Base-by-base conservation (phyloP, 352 stramenopile genomes). In the Pythium vanterpoolii region DNA sequence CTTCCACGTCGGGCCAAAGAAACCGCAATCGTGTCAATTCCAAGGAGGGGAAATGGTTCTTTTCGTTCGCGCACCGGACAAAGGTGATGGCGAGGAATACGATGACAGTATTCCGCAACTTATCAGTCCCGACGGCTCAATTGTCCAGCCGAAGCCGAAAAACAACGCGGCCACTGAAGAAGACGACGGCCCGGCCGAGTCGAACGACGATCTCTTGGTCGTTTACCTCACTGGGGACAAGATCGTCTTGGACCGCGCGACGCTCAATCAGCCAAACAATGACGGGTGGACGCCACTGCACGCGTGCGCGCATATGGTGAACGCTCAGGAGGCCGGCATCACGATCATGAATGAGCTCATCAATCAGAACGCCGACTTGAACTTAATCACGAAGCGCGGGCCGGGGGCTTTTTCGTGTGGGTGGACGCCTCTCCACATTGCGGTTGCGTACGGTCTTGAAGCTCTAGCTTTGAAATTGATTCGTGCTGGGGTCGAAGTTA, bases 201-300 rank as follows among this genome's bases (percentile, higher is more conserved):
- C 71, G n/a, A 69, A 69, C 14, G 72, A 77, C 26, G 71, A 81
- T 27, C 71, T 81, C 43, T 45, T 93, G 18, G 59, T 90, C n/a
- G 74, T 92, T 5, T 85, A 77, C 38, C 44, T 92, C 23, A 74
- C 73, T 10, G 82, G 76, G 16, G 82, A 94, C 64, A 87, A 82
- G 53, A 71, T 94, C 30, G 74, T 92, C 9, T 68, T 94, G 21
- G 84, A 92, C 46, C 79, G 74, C 42, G 66, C 68, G 24, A 88
- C 65, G 28, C 58, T 94, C 28, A 79, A 89, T 27, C 56, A 74
- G 40, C 79, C 84, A 4, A 92, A 92, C 66, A 83, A 85, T 19
- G 82, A 94, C 50, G 78, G 73, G n/a, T 94, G 82, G 82, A 94
- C 83, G 1, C 80, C 82, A 7, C 56, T 94, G 5, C 84, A 94